phyloP scores from a whole-genome alignment of 2,329 filamentous ascomycete genomes.

The Grosmannia penicillata region DNA sequence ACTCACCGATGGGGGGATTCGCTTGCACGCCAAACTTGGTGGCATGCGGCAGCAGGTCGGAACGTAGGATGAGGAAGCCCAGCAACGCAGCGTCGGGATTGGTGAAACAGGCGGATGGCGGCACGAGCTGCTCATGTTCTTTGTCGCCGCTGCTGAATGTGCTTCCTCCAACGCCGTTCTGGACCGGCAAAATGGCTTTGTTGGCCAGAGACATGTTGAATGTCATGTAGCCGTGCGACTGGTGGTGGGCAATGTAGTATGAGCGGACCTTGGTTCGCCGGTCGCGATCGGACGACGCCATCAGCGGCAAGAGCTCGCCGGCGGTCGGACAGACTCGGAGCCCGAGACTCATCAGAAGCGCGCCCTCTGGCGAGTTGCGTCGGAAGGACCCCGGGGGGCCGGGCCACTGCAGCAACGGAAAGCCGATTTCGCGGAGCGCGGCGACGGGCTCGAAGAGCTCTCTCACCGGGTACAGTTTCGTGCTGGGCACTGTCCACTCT shows the following conservation, averaged over 20 bases:
- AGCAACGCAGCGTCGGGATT: constrained; percentile 64
- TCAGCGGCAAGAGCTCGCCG: constrained; percentile 62
- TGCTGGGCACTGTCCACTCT: constrained; percentile 35
- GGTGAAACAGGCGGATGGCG: constrained; percentile 66
- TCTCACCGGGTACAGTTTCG: constrained; percentile 52
- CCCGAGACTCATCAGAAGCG: constrained; percentile 60
- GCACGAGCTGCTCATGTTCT: constrained; percentile 45
- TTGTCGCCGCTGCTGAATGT: not conserved
- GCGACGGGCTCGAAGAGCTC: constrained; percentile 73
- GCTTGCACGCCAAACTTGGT: constrained; percentile 71
- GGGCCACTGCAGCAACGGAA: constrained; percentile 76
- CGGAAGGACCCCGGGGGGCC: constrained; percentile 48
- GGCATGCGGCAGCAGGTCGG: constrained; percentile 66
- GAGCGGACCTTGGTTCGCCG: constrained; percentile 57
- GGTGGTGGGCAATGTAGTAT: constrained; percentile 73
- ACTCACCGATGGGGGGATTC: constrained; percentile 66
- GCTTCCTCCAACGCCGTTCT: constrained; percentile 28
- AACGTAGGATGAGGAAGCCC: constrained; percentile 64
- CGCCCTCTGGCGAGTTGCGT: constrained; percentile 52
- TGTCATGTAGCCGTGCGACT: constrained; percentile 57
- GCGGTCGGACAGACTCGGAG: constrained; percentile 57
- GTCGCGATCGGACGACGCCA: constrained; percentile 44
- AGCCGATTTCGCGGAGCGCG: constrained; percentile 48
- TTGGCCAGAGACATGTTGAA: constrained; percentile 42
- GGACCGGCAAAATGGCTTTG: constrained; percentile 56